Conservation (phyloP, 352 stramenopile species). For the Phytopythium vexans region DNA sequence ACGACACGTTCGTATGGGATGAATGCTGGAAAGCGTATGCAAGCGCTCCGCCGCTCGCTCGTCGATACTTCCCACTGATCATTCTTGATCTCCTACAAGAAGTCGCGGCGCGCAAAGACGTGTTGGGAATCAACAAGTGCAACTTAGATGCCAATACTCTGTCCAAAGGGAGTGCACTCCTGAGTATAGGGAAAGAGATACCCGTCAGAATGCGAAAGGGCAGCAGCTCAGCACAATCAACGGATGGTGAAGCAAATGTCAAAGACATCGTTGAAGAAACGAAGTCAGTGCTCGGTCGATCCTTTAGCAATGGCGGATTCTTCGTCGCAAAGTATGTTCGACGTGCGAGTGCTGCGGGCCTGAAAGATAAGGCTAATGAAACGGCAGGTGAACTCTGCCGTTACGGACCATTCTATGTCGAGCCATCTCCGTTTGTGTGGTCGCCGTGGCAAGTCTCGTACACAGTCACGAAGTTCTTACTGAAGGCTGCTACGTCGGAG, state of each 20-base stretch:
- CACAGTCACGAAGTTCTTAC: conserved; percentile 10
- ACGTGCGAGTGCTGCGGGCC: conserved; percentile 2
- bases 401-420: conserved; percentile 45
- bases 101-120: conserved; percentile 25
- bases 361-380: conserved; percentile 1
- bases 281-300: conserved; percentile 10
- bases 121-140: conserved; percentile 9
- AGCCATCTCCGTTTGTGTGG: conserved; percentile 19
- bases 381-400: conserved; percentile 41
- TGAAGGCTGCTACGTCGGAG: conserved; percentile 17
- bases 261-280: conserved; percentile 5
- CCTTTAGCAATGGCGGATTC: conserved; percentile 29
- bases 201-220: background rate
- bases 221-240: background rate
- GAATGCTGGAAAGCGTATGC: conserved; percentile 40
- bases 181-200: conserved; percentile 28
- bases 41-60: conserved; percentile 14
- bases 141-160: conserved; percentile 1
- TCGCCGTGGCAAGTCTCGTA: conserved; percentile 18
- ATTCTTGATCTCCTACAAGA: conserved; percentile 54
- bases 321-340: conserved; percentile 55
- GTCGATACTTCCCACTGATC: conserved; percentile 39
- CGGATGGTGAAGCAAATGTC: background rate
- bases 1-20: conserved; percentile 38
- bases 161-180: conserved; percentile 8